A percentile compares a stretch with the other conserved stretches of the same genome.
phyloP scores from a whole-genome alignment of 176 grass and related monocot genomes.

The Bonia amplexicaulis region DNA sequence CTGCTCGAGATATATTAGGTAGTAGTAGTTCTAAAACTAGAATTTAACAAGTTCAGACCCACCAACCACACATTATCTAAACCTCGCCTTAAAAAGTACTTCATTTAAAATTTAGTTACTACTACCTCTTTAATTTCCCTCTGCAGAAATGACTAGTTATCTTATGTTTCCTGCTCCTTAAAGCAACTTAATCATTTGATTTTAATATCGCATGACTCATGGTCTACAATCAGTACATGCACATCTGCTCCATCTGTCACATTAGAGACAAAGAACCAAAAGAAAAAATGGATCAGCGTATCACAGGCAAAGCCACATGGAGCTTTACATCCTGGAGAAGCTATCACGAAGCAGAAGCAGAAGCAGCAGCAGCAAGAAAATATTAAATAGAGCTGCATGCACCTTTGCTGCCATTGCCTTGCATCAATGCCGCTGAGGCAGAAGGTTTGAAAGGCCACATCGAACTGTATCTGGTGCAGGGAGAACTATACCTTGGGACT shows the following conservation, averaged over 20 bases:
- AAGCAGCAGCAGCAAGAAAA: constrained; percentile 6
- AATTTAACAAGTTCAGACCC: not conserved
- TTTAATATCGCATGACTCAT: not conserved
- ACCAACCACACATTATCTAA: not conserved
- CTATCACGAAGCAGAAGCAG: not conserved
- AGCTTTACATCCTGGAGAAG: constrained; percentile 19
- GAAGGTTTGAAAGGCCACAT: constrained; percentile 43
- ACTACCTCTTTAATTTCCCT: too few species aligned
- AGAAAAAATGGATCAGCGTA: not conserved
- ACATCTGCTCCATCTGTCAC: constrained; percentile 27
- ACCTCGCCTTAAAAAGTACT: too few species aligned
- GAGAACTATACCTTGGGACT: constrained; percentile 14
- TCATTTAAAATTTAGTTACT: too few species aligned
- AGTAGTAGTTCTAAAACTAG: not conserved
- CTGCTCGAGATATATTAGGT: not conserved
- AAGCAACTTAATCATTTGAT: constrained; percentile 36
- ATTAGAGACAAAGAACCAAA: not conserved
- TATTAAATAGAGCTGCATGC: constrained; percentile 32
- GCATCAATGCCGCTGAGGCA: constrained; percentile 22
- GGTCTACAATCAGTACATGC: not conserved
- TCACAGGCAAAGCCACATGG: constrained; percentile 1
- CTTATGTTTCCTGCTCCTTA: constrained; percentile 15
- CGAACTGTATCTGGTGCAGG: constrained; percentile 17
- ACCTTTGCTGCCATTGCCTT: constrained; percentile 14
- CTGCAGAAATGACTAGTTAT: not conserved